Evolutionary conservation across 495 filamentous ascomycete species (phyloP).

Genomic region (Aspergillus ellipticus): DNA sequence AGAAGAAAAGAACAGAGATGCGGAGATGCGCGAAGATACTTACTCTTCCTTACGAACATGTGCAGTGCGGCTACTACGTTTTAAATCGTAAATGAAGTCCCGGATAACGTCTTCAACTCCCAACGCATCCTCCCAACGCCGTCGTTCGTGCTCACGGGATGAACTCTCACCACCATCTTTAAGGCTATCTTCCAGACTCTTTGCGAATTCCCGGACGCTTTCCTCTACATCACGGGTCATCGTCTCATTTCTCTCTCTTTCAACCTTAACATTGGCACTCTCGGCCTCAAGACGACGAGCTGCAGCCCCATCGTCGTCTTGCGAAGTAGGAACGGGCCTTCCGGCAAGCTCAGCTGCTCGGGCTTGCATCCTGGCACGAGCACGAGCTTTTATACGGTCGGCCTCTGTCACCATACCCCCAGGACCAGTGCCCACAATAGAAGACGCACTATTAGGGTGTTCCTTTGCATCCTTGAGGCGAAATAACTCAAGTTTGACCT

Average conservation of each 20-base stretch:
- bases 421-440: conserved; percentile 89
- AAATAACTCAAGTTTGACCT: conserved; percentile 92
- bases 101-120: conserved; percentile 95
- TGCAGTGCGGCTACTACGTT: conserved; percentile 74
- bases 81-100: conserved; percentile 96
- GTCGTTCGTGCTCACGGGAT: conserved; percentile 78
- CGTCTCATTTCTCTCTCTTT: conserved; percentile 88
- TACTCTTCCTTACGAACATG: conserved; percentile 73
- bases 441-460: conserved; percentile 75
- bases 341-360: conserved; percentile 89
- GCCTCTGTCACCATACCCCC: conserved; percentile 90
- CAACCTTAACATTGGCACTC: conserved; percentile 70
- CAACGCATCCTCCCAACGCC: conserved; percentile 94
- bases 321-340: conserved; percentile 57
- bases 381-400: conserved; percentile 89
- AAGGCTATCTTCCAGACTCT: conserved; percentile 77
- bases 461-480: conserved; percentile 88
- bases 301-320: conserved; percentile 71
- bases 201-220: conserved; percentile 85
- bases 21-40: conserved; percentile 14
- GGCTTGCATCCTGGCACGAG: conserved; percentile 98
- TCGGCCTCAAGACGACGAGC: conserved; percentile 83
- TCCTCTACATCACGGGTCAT: conserved; percentile 98
- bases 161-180: conserved; percentile 72
- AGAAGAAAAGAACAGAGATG: no score